These are phyloP conservation scores for Paraurostyla sp. DNA, from an alignment of 73 alveolate species.

Conservation along the genomic window DNA sequence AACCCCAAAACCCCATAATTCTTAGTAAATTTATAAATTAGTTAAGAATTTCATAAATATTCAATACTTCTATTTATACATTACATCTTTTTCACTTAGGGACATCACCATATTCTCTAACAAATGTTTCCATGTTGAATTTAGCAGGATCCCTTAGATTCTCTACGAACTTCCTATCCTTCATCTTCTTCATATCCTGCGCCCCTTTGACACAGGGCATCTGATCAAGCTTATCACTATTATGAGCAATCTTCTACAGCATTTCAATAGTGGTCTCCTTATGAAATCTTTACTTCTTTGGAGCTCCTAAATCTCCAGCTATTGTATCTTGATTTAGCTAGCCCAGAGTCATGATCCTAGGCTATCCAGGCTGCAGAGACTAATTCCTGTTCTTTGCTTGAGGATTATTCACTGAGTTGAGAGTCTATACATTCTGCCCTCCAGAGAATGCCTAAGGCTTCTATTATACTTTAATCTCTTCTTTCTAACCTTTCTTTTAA, in stretches of 20 bases:
- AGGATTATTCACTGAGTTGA: background rate
- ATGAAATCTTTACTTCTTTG: slow-evolving; percentile 63
- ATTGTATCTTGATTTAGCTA: slow-evolving; percentile 40
- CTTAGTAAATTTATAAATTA: background rate
- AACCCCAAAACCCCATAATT: slow-evolving; percentile 45
- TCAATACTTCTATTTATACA: too few relatives aligned
- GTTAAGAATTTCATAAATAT: too few relatives aligned
- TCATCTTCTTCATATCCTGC: slow-evolving; percentile 29
- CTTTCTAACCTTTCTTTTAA: background rate
- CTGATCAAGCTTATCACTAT: slow-evolving; percentile 68
- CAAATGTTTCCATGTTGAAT: slow-evolving; percentile 72
- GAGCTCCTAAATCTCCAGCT: slow-evolving; percentile 65
- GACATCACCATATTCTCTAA: slow-evolving; percentile 76
- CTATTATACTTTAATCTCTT: slow-evolving; percentile 4
- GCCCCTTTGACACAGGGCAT: slow-evolving; percentile 74
- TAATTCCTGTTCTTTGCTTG: background rate
- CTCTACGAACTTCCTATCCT: slow-evolving; percentile 63
- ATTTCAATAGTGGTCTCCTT: slow-evolving; percentile 64
- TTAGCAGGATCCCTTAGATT: slow-evolving; percentile 74
- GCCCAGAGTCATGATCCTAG: slow-evolving; percentile 57
- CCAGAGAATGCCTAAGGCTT: slow-evolving; percentile 39
- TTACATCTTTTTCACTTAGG: slow-evolving; percentile 50
- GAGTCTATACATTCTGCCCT: slow-evolving; percentile 34
- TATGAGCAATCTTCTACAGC: slow-evolving; percentile 67
- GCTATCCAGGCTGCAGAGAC: slow-evolving; percentile 49